Evolutionary conservation across 2,329 filamentous ascomycete species (phyloP), one percentile per base, ranked within the genome.

Genomic region (Penicillium griseofulvum): DNA sequence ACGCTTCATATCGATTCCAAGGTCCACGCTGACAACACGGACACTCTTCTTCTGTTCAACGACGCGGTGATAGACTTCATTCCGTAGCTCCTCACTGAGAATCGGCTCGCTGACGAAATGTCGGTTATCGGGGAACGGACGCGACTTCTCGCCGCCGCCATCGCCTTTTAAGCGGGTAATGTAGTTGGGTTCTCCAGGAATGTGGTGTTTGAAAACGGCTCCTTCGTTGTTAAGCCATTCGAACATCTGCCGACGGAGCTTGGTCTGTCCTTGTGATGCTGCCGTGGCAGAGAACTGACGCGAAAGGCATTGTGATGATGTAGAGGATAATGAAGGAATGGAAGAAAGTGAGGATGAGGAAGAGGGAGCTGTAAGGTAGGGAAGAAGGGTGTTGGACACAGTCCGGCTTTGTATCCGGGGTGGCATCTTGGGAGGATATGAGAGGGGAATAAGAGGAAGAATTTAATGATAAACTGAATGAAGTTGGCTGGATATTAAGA

Each of bases 1-100:
- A 65, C 92, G 83, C 68, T 89, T 84, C 74, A 96, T 87, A 67
- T 94, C 91, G 24, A 96, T 84, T 28, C 86, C 84, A 64, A 89
- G 82, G 67, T 90, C 83, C 1, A 88, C 87, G 68, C 90, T 92
- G 19, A 95, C 89, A 41, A 83, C 83, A 67, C 90, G 87, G 59
- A 96, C 79, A 54, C 87, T 84, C 71, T 87, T 80, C 56, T 87
- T 87, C 14, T 84, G 71, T n/a, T 75, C 69, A 58, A 85, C 84
- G 14, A 95, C 85, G 63, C 84, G 82, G 5, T 79, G 67, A 78
- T 89, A 94, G 52, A 97, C 88, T 61, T 87, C 79, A 65, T 92
- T 86, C 56, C 88, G 81, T 45, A 92, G 78, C 17, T 80, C 76
- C 64, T 95, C 89, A 59, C 87, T 87, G 61, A 97, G 79, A 22